Conservation (phyloP, 148 eudicot species). For the Rhododendron vialii region DNA sequence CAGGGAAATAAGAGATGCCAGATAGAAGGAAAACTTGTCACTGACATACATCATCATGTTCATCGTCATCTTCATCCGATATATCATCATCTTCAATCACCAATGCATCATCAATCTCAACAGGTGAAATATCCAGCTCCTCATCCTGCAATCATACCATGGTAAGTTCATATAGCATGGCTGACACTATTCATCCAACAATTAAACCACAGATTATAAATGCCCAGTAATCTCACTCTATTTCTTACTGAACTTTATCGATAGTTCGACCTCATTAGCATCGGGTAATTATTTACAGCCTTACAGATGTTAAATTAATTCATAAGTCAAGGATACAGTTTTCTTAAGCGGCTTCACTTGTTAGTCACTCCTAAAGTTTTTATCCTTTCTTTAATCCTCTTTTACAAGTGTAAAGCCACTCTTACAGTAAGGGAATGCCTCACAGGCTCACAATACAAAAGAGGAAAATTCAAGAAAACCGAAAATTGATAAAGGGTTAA, state of each 20-base stretch:
- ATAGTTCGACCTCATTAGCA: background rate
- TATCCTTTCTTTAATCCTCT: background rate
- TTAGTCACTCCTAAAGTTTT: background rate
- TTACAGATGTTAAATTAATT: background rate
- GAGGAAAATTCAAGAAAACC: background rate
- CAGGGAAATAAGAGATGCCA: background rate
- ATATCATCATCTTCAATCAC: slow-evolving; percentile 93
- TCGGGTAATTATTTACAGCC: background rate
- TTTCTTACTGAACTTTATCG: background rate
- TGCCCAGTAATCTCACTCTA: background rate
- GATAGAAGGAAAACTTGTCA: background rate
- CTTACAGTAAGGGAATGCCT: background rate
- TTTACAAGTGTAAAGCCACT: background rate
- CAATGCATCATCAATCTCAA: slow-evolving; percentile 84
- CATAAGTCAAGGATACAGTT: background rate
- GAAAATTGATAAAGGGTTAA: background rate
- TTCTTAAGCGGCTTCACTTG: background rate
- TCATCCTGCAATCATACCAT: slow-evolving; percentile 59
- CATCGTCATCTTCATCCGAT: slow-evolving; percentile 92
- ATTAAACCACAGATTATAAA: background rate
- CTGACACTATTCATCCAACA: background rate
- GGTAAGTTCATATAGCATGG: background rate
- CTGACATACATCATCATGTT: slow-evolving; percentile 76
- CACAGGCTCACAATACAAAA: background rate
- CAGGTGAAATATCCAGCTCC: slow-evolving; percentile 81